A percentile compares a stretch with the other conserved stretches of the same genome.
These are phyloP conservation scores for Saccharomycopsis babjevae DNA, from an alignment of 805 yeast species.

Conservation along the genomic window DNA sequence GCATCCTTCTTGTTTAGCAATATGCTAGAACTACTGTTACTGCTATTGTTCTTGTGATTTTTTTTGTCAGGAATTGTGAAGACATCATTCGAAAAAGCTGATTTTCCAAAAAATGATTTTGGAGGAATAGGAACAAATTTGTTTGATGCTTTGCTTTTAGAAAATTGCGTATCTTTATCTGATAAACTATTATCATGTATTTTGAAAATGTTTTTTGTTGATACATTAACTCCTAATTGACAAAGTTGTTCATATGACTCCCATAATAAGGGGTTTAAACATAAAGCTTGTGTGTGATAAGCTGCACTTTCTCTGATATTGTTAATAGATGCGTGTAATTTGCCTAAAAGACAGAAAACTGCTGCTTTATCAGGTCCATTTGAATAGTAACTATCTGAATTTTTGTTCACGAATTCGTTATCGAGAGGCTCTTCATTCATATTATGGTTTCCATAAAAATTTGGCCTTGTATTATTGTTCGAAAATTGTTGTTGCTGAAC, in stretches of 20 bases:
- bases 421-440: background rate
- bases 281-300: constrained; percentile 58
- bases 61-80: background rate
- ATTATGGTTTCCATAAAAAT: background rate
- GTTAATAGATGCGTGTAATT: constrained; percentile 47
- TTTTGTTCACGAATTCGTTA: constrained; percentile 20
- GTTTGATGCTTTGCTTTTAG: background rate
- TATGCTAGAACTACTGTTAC: constrained; percentile 1
- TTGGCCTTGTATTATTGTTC: background rate
- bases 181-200: background rate
- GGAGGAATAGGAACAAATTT: constrained; percentile 8
- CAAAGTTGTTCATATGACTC: constrained; percentile 77
- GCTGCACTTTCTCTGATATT: constrained; percentile 56
- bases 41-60: constrained; percentile 5
- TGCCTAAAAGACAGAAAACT: constrained; percentile 58
- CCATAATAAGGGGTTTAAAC: constrained; percentile 71
- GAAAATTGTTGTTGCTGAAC: background rate
- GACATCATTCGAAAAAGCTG: background rate
- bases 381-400: background rate
- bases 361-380: constrained; percentile 58
- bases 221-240: constrained; percentile 58
- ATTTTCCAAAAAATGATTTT: constrained; percentile 8
- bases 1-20: background rate
- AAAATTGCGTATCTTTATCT: background rate
- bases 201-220: constrained; percentile 45